Evolutionary conservation across 1,139 yeast genomes (phyloP).

Genomic region (Citeromyces hawaiiensis): DNA sequence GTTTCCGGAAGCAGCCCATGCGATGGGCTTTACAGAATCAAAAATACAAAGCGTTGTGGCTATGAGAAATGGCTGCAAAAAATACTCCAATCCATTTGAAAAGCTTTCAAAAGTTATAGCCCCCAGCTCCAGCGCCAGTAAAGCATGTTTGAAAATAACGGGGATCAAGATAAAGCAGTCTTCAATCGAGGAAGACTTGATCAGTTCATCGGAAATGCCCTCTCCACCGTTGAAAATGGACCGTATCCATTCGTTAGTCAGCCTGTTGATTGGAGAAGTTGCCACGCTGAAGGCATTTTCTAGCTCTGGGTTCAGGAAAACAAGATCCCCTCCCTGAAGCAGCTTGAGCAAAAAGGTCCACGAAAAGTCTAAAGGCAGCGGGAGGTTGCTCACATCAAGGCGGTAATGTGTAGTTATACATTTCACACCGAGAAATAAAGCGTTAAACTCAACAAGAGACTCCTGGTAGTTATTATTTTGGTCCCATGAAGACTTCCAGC

Average conservation of each 20-base stretch:
- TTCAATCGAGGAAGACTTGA: constrained; percentile 51
- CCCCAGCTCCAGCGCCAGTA: constrained; percentile 44
- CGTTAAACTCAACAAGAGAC: background rate
- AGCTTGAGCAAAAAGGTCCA: background rate
- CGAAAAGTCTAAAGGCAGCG: background rate
- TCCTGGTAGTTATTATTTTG: background rate
- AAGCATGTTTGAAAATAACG: constrained; percentile 58
- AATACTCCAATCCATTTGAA: constrained; percentile 50
- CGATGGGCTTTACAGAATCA: constrained; percentile 6
- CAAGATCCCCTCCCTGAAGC: background rate
- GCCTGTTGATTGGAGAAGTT: constrained; percentile 20
- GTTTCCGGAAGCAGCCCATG: background rate
- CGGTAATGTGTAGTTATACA: background rate
- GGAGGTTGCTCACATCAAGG: background rate
- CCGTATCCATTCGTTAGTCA: constrained; percentile 64
- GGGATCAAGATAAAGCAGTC: constrained; percentile 65
- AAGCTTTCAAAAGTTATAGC: constrained; percentile 33
- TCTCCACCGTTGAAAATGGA: constrained; percentile 59
- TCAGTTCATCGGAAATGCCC: constrained; percentile 75
- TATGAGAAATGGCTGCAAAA: constrained; percentile 44
- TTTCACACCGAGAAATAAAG: background rate
- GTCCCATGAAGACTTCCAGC: background rate
- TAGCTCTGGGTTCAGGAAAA: background rate
- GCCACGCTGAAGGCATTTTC: constrained; percentile 6
- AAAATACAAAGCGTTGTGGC: constrained; percentile 30